phyloP scores from a whole-genome alignment of 2,329 filamentous ascomycete species.

The Xylariales sp. region DNA sequence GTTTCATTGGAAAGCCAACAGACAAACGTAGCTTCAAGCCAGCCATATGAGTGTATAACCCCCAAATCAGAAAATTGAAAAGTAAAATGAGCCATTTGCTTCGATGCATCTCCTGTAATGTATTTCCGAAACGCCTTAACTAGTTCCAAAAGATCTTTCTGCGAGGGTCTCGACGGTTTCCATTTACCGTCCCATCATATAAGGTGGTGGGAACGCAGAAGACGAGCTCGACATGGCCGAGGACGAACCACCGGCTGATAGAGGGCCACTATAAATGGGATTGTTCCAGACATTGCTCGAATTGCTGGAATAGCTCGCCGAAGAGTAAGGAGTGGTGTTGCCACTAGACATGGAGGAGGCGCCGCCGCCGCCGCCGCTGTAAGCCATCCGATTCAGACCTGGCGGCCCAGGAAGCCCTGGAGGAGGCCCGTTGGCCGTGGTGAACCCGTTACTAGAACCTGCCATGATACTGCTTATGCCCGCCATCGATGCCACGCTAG shows the following conservation, averaged over 20 bases:
- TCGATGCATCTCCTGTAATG: constrained; percentile 11
- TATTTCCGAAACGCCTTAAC: constrained; percentile 1
- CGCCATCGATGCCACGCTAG: constrained; percentile 36
- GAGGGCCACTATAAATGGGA: constrained; percentile 19
- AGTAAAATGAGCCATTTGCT: background rate
- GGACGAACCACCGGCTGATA: constrained; percentile 18
- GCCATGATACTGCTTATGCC: constrained; percentile 56
- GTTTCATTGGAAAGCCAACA: background rate
- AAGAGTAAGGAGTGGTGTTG: constrained; percentile 18
- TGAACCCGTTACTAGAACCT: constrained; percentile 54
- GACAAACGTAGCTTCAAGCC: background rate
- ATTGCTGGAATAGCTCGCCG: constrained; percentile 15
- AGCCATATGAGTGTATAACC: background rate
- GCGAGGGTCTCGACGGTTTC: constrained; percentile 8
- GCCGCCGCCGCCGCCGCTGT: constrained; percentile 16
- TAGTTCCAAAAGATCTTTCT: constrained; percentile 10
- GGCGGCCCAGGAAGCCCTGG: constrained; percentile 76
- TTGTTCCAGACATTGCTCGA: constrained; percentile 22
- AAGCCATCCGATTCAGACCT: constrained; percentile 44
- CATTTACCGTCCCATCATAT: constrained; percentile 22
- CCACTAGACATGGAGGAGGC: constrained; percentile 16
- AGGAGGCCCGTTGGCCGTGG: constrained; percentile 69
- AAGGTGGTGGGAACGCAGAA: constrained; percentile 19
- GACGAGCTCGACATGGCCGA: constrained; percentile 18
- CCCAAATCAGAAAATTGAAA: background rate